These are phyloP conservation scores for Aechmea fasciata DNA, from an alignment of 176 grass and related monocot species.

Conservation along the genomic window DNA sequence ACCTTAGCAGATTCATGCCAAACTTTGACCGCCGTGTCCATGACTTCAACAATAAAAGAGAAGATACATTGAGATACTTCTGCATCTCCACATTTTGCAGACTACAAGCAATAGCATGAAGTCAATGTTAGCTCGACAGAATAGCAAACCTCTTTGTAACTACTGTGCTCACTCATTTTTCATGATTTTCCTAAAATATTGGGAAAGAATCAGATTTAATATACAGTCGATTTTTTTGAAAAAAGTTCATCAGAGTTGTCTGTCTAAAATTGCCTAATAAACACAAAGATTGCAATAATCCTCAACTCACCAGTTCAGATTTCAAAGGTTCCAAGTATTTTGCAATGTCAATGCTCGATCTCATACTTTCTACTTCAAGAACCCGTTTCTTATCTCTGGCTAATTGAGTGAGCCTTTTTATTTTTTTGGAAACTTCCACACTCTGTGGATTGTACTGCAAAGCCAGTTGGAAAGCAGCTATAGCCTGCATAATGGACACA, in stretches of 20 bases:
- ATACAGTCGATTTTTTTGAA: no score
- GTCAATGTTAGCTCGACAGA: not conserved
- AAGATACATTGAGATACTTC: constrained; percentile 35
- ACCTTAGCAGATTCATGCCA: constrained; percentile 83
- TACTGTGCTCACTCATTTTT: not conserved
- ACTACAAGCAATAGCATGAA: constrained; percentile 27
- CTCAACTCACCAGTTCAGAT: constrained; percentile 60
- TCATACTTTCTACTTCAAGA: constrained; percentile 57
- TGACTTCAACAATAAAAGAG: constrained; percentile 58
- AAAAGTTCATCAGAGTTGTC: not conserved
- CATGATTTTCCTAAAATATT: not conserved
- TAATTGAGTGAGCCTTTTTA: constrained; percentile 73
- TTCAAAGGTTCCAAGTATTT: constrained; percentile 68
- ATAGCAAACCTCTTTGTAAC: not conserved
- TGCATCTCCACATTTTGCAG: constrained; percentile 44
- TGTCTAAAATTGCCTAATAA: not conserved
- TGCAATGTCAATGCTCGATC: constrained; percentile 53
- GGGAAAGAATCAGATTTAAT: not conserved
- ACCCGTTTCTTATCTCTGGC: constrained; percentile 73
- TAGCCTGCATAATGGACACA: constrained; percentile 39
- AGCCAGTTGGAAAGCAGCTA: constrained; percentile 69
- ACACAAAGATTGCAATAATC: not conserved
- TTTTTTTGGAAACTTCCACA: constrained; percentile 73
- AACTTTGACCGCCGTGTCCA: constrained; percentile 60
- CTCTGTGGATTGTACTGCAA: constrained; percentile 89